Evolutionary conservation across 352 stramenopile genomes (phyloP).

Genomic region (Aphanomyces astaci): DNA sequence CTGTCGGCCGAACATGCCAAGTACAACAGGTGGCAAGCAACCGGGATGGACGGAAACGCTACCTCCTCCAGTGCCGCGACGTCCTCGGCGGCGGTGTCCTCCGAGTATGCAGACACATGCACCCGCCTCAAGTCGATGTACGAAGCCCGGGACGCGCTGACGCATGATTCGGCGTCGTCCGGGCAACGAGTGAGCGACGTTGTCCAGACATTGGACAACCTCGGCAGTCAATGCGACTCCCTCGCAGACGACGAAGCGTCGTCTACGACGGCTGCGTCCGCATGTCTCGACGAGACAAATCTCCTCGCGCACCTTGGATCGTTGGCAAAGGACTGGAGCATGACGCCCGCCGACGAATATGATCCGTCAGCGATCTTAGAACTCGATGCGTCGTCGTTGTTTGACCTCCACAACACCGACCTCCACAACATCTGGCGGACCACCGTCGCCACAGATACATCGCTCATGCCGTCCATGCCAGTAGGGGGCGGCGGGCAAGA

Average conservation of each 20-base stretch:
- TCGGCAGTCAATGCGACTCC: background rate
- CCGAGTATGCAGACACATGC: conserved; percentile 10
- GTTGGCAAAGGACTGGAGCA: conserved; percentile 14
- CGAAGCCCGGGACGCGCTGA: background rate
- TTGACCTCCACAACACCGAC: conserved; percentile 14
- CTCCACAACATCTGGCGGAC: conserved; percentile 1
- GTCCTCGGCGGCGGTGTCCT: background rate
- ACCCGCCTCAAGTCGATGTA: conserved; percentile 16
- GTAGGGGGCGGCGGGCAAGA: background rate
- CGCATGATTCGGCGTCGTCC: background rate
- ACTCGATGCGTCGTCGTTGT: background rate
- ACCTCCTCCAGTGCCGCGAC: background rate
- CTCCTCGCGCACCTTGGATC: conserved; percentile 2
- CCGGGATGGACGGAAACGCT: background rate
- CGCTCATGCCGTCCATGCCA: conserved; percentile 8
- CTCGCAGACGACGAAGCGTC: background rate
- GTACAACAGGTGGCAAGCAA: conserved; percentile 3
- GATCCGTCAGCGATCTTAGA: background rate
- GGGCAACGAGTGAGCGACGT: conserved; percentile 2
- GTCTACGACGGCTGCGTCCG: background rate
- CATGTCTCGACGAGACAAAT: background rate
- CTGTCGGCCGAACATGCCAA: conserved; percentile 4
- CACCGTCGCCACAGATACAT: background rate
- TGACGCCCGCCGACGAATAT: conserved; percentile 7
- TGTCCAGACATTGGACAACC: background rate